Base-by-base conservation (phyloP, 2,329 filamentous ascomycete species). In the Fusarium staphyleae region DNA sequence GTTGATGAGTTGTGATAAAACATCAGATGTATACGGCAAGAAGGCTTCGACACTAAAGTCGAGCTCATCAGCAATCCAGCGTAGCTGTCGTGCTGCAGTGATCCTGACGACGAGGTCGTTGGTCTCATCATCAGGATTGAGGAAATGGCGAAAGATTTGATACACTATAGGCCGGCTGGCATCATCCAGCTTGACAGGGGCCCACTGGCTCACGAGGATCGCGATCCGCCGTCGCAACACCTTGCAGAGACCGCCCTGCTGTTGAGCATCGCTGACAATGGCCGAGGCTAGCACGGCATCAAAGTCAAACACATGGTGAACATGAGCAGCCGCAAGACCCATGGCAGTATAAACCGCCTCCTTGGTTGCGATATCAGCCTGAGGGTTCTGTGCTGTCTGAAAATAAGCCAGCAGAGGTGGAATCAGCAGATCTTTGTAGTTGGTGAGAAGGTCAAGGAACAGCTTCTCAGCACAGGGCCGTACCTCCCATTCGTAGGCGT, bases 301-400 rank as follows among this genome's bases (percentile, higher is more conserved):
- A 74, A 98, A 98, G 72, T 98, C 89, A 59, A 97, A 85, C 10
- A 85, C 79, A 39, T 87, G 63, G 53, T 87, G 81, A 13, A 98
- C 77, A 32, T 93, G 87, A 2, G 90, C 82, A 1, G 93, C 90
- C 1, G 95, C 86, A 43, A 97, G 81, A 3, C 93, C 93, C 76
- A 99, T 88, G 10, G 93, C 92, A 5, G 91, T 96, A 69, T 99
- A 99, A 1, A 98, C 87, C 0, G 93, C 93, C 70, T 99, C 95
- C 70, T 97, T 98, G 54, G 90, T 86, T 13, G 95, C 81, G 11
- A 98, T 83, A 59, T 95, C 87, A 10, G 77, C 71, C 26, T 81
- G 69, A 5, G 83, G 80, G 77, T 85, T 84, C 54, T 90, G 87
- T 48, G 92, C 89, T 7, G 85, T 86, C 60, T 88, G 82, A 71